phyloP scores from a whole-genome alignment of 352 stramenopile genomes.

The Chrysophaeum taylorii region DNA sequence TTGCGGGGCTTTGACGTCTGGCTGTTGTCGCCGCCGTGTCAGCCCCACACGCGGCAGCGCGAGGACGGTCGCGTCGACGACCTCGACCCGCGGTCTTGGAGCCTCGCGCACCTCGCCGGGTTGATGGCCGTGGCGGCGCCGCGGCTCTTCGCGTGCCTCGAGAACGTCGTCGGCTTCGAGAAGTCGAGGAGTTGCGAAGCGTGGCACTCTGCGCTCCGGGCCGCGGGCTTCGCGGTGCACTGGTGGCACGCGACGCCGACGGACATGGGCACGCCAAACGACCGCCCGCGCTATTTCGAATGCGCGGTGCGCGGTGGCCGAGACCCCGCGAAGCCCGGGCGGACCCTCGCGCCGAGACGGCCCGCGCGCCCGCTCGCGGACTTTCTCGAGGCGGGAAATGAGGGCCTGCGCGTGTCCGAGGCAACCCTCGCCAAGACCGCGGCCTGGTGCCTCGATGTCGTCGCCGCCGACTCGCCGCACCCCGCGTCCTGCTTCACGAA shows the following conservation, averaged over 20 bases:
- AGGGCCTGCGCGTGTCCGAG: conserved; percentile 17
- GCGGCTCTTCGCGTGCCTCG: conserved; percentile 41
- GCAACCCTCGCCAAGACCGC: conserved; percentile 29
- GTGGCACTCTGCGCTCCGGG: conserved; percentile 29
- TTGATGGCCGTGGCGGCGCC: conserved; percentile 36
- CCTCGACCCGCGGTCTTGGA: conserved; percentile 32
- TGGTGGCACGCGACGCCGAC: conserved; percentile 48
- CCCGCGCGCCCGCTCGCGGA: conserved; percentile 15
- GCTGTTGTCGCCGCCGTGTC: conserved; percentile 50
- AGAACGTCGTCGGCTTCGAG: conserved; percentile 59
- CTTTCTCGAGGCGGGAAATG: conserved; percentile 18
- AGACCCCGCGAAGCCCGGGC: not conserved
- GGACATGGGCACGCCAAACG: conserved; percentile 45
- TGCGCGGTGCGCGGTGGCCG: not conserved
- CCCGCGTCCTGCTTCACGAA: conserved; percentile 50
- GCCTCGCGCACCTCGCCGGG: conserved; percentile 47
- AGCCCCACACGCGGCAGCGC: conserved; percentile 54
- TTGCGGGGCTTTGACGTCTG: conserved; percentile 36
- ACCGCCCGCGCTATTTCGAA: conserved; percentile 43
- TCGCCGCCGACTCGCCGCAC: conserved; percentile 26
- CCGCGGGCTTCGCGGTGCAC: conserved; percentile 33
- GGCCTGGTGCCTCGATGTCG: conserved; percentile 55
- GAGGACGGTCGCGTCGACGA: conserved; percentile 42
- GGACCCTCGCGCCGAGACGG: not conserved
- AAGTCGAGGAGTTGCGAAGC: conserved; percentile 22